These are phyloP conservation scores for Phytopythium chamaehyphon DNA, from an alignment of 352 stramenopile genomes.

Conservation along the genomic window DNA sequence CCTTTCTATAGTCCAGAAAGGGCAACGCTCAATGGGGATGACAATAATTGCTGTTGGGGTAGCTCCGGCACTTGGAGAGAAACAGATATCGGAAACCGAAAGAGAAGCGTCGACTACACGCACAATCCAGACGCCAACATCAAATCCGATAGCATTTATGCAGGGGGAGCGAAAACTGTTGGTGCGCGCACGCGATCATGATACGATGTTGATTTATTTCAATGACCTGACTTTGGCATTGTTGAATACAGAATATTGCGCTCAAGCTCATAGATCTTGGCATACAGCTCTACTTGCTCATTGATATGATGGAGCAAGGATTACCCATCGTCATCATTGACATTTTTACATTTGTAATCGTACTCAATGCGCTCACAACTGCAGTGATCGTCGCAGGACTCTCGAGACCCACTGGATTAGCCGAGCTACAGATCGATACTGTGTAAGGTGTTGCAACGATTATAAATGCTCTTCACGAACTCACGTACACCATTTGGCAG, in stretches of 20 bases:
- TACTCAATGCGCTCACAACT: neutral
- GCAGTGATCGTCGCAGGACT: neutral
- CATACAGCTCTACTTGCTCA: conserved; percentile 6
- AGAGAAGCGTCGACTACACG: neutral
- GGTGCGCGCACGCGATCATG: too few relatives aligned
- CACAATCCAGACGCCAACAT: too few relatives aligned
- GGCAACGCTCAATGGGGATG: neutral
- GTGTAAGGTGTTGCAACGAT: too few relatives aligned
- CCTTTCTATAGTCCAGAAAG: neutral
- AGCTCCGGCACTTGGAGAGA: too few relatives aligned
- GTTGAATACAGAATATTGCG: neutral
- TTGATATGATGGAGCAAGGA: conserved; percentile 10
- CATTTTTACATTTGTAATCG: neutral
- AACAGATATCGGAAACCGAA: neutral
- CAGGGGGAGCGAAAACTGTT: too few relatives aligned
- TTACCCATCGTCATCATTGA: conserved; percentile 6
- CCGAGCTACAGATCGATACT: conserved; percentile 13
- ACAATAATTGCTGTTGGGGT: neutral
- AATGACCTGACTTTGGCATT: neutral
- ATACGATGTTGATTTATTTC: neutral
- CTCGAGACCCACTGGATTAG: conserved; percentile 9
- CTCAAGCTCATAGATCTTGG: conserved; percentile 4
- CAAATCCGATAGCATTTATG: too few relatives aligned
- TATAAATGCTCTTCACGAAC: neutral
- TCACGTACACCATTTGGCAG: conserved; percentile 11